Conservation (phyloP, 192 early-diverging fungal genomes). For the Rhizoclosmatium sp. region DNA sequence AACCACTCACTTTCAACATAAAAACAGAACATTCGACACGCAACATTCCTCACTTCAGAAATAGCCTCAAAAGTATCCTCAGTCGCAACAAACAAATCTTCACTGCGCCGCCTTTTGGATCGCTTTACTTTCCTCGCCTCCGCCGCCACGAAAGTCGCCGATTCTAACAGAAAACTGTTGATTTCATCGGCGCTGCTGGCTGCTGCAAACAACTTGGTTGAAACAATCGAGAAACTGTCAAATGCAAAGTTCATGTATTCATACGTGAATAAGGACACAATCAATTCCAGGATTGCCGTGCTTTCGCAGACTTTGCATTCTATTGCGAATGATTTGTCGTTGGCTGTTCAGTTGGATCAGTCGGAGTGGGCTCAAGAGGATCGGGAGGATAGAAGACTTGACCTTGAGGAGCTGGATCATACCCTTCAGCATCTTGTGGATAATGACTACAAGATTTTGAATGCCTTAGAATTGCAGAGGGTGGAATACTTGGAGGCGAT, state of each 20-base stretch:
- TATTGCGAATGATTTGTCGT: conserved; percentile 12
- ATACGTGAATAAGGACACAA: conserved; percentile 27
- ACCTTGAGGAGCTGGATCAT: conserved; percentile 37
- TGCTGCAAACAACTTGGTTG: no score
- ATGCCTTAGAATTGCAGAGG: conserved; percentile 39
- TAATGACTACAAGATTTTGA: conserved; percentile 47
- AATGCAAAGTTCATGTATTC: conserved; percentile 31
- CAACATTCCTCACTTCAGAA: not conserved
- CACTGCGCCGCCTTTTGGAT: no score
- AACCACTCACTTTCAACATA: no score
- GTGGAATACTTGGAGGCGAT: conserved; percentile 46
- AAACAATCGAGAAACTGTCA: not conserved
- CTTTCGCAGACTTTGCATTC: conserved; percentile 31
- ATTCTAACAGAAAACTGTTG: no score
- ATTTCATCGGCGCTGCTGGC: no score
- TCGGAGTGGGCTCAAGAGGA: conserved; percentile 43
- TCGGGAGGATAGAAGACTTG: conserved; percentile 34
- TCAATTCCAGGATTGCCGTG: conserved; percentile 1
- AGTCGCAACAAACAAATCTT: no score
- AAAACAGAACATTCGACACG: not conserved
- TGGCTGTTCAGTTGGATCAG: conserved; percentile 26
- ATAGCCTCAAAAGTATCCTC: no score
- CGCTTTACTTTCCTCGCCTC: no score
- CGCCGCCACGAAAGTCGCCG: no score
- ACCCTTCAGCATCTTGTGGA: conserved; percentile 43